Evolutionary conservation across 768 basidiomycete species (phyloP).

Genomic region (Podaxis sp.): DNA sequence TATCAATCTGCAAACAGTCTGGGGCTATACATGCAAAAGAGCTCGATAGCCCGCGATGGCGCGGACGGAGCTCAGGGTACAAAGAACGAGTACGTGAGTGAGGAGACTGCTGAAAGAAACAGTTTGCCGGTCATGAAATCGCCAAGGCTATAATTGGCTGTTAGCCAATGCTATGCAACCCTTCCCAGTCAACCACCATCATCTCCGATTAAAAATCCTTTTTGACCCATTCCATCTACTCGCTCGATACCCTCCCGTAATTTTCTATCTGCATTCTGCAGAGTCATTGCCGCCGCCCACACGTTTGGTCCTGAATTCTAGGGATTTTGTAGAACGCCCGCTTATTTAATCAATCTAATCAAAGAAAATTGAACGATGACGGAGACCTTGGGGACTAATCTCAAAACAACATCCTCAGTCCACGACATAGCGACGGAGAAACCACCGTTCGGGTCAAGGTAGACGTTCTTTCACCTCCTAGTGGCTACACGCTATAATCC

Average conservation of each 20-base stretch:
- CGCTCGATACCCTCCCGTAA: neutral
- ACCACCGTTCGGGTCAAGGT: constrained; percentile 76
- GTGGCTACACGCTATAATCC: neutral
- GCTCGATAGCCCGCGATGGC: neutral
- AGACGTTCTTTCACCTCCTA: constrained; percentile 14
- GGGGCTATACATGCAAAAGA: neutral
- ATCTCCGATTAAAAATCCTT: neutral
- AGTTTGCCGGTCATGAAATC: constrained; percentile 7
- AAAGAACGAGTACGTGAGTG: neutral
- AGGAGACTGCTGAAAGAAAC: neutral
- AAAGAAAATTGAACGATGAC: neutral
- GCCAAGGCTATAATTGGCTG: constrained; percentile 9
- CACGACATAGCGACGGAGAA: constrained; percentile 53
- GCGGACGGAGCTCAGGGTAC: neutral
- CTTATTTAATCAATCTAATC: neutral
- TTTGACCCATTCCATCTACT: neutral
- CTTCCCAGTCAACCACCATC: neutral
- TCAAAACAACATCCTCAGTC: constrained; percentile 61
- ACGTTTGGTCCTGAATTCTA: neutral
- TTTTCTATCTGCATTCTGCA: neutral
- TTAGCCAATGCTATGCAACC: constrained; percentile 9
- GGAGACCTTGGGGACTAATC: neutral
- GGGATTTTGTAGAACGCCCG: neutral
- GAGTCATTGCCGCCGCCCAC: neutral
- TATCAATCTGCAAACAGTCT: neutral